phyloP scores from a whole-genome alignment of 805 yeast genomes.

The Spathaspora hagerdaliae region DNA sequence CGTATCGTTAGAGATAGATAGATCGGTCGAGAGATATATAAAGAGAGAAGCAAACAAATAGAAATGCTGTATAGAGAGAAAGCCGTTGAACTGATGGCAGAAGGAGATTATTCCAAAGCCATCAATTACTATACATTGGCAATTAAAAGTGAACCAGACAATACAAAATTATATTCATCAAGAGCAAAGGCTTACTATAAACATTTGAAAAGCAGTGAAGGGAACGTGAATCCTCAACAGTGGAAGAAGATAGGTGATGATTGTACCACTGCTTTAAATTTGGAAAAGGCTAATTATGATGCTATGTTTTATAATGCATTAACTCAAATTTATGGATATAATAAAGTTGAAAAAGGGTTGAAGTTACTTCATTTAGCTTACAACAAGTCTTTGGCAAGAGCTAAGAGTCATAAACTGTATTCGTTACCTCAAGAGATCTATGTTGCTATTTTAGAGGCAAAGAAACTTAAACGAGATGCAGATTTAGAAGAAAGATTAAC shows the following conservation, averaged over 20 bases:
- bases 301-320: slow-evolving; percentile 12
- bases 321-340: slow-evolving; percentile 5
- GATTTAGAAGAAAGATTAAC: slow-evolving; percentile 4
- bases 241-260: slow-evolving; percentile 13
- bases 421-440: slow-evolving; percentile 13
- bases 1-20: too few relatives aligned
- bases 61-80: slow-evolving; percentile 1
- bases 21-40: too few relatives aligned
- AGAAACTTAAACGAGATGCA: slow-evolving; percentile 1
- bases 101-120: slow-evolving; percentile 12
- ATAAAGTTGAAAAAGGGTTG: slow-evolving; percentile 8
- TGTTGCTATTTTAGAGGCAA: slow-evolving; percentile 7
- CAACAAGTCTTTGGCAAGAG: slow-evolving; percentile 8
- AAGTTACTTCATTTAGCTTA: slow-evolving; percentile 10
- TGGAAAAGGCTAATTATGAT: slow-evolving; percentile 13
- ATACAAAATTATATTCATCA: slow-evolving; percentile 7
- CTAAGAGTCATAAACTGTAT: slow-evolving; percentile 9
- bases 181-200: slow-evolving; percentile 13
- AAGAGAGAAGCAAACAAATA: too few relatives aligned
- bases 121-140: slow-evolving; percentile 14
- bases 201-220: neutral
- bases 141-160: slow-evolving; percentile 8
- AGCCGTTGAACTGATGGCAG: slow-evolving; percentile 5
- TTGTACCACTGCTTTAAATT: slow-evolving; percentile 10
- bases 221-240: slow-evolving; percentile 1